Percentiles rank a stretch among this genome's conserved stretches.
phyloP scores from a whole-genome alignment of 2,329 filamentous ascomycete genomes.

The Xylariaceae sp. region DNA sequence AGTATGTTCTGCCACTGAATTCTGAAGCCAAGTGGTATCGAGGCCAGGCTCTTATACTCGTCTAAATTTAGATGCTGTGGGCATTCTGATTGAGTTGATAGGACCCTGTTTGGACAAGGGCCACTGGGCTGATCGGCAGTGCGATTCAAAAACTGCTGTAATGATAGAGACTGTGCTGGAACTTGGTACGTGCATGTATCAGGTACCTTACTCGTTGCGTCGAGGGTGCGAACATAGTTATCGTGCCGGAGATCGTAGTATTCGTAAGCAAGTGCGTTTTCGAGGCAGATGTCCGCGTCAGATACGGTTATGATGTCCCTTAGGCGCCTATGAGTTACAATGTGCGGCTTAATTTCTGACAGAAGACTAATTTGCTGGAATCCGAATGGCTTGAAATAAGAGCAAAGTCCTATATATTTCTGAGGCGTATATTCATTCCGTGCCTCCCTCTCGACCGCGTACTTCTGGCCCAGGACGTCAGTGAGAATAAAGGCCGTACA shows the following conservation, averaged over 20 bases:
- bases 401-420: neutral
- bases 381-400: neutral
- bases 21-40: conserved; percentile 52
- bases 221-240: conserved; percentile 23
- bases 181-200: conserved; percentile 49
- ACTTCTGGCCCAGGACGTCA: conserved; percentile 44
- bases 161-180: conserved; percentile 32
- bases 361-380: conserved; percentile 12
- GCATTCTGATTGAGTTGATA: conserved; percentile 56
- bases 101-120: conserved; percentile 54
- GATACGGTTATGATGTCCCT: conserved; percentile 6
- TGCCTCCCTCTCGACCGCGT: conserved; percentile 40
- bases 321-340: conserved; percentile 19
- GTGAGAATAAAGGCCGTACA: conserved; percentile 49
- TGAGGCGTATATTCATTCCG: conserved; percentile 19
- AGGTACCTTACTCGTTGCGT: conserved; percentile 29
- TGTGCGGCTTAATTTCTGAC: conserved; percentile 26
- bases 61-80: conserved; percentile 54
- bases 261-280: conserved; percentile 50
- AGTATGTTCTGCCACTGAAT: conserved; percentile 65
- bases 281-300: conserved; percentile 48
- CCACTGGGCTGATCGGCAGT: conserved; percentile 36
- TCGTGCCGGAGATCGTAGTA: conserved; percentile 45
- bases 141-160: conserved; percentile 50
- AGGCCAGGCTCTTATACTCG: conserved; percentile 60